Evolutionary conservation across 176 grass and related monocot genomes (phyloP), one percentile per base, ranked within the genome.

Genomic region (Cocos nucifera): DNA sequence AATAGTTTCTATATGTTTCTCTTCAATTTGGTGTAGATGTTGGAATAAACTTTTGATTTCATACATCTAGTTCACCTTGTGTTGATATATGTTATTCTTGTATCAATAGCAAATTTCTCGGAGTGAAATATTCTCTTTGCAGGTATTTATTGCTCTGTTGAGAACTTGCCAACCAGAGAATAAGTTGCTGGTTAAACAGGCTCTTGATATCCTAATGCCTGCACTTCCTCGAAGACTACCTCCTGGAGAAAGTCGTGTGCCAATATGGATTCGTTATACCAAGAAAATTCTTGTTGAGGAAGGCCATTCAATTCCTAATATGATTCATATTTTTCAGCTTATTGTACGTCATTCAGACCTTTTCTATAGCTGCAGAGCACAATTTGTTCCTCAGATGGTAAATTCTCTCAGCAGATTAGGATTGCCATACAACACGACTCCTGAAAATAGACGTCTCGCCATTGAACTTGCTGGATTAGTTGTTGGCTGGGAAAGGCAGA

Each of bases 261-360:
- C 93, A 24, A 98, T 98, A 84, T 98, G 93, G 93, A 98, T 98
- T 61, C 83, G 93, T 62, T 98, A 92, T 75, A 98, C 93, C 3
- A 98, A 98, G 67, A 98, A 98, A 82, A 88, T 98, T 53, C 79
- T 98, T 24, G 93, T 98, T 23, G 93, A 98, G 74, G 93, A 98
- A 75, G 93, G 93, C 6, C 93, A 98, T 90, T 98, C 93, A 62
- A 98, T 98, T 71, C 93, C 93, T 26, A 98, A 98, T 72, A 98
- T 98, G 93, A 98, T 98, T 75, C 93, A 98, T 76, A 98, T 98
- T 82, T 98, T 98, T 69, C 93, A 98, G 82, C 82, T 98, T 65
- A 86, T 98, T 51, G 93, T 98, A 67, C 87, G 93, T 19, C 93
- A 98, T 83, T 85, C 93, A 10, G 87, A 92, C 25, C 84, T 98